Conservation (phyloP, 305 asterid genomes). For the Plantago lanceolata region DNA sequence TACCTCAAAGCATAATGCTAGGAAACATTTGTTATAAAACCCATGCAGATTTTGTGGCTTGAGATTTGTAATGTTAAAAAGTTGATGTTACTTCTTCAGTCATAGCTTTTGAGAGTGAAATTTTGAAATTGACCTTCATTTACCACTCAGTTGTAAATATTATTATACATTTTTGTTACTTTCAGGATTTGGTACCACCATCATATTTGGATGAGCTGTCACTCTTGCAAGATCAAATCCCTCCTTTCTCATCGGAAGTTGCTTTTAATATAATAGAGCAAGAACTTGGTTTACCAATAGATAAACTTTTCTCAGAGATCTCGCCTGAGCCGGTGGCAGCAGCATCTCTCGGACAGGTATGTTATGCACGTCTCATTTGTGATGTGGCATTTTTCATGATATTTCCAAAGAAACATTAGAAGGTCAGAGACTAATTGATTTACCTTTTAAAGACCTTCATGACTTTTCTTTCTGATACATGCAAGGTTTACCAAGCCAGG, state of each 20-base stretch:
- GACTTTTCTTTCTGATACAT: slow-evolving; percentile 13
- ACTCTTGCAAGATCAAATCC: slow-evolving; percentile 81
- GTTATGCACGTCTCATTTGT: slow-evolving; percentile 19
- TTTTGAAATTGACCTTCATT: slow-evolving; percentile 3
- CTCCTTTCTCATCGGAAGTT: slow-evolving; percentile 79
- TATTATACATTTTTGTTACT: slow-evolving; percentile 18
- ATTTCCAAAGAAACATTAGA: slow-evolving; percentile 5
- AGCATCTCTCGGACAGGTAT: slow-evolving; percentile 97
- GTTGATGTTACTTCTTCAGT: slow-evolving; percentile 6
- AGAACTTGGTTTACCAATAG: slow-evolving; percentile 82
- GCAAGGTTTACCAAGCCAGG: slow-evolving; percentile 95
- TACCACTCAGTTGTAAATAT: slow-evolving; percentile 12
- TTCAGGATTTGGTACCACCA: slow-evolving; percentile 90
- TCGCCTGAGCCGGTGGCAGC: slow-evolving; percentile 97
- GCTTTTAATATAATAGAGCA: slow-evolving; percentile 81
- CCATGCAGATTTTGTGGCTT: not conserved
- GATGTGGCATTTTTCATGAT: slow-evolving; percentile 16
- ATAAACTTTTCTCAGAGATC: slow-evolving; percentile 76
- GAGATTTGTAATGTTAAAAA: slow-evolving; percentile 18
- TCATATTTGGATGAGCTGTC: slow-evolving; percentile 91
- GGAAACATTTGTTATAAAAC: not conserved
- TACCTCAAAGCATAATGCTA: not conserved
- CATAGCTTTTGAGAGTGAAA: slow-evolving; percentile 20
- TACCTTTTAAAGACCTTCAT: not conserved
- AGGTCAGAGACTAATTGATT: slow-evolving; percentile 20